Conservation (phyloP, 2,329 filamentous ascomycete species). For the Arthrobotrys entomopaga region DNA sequence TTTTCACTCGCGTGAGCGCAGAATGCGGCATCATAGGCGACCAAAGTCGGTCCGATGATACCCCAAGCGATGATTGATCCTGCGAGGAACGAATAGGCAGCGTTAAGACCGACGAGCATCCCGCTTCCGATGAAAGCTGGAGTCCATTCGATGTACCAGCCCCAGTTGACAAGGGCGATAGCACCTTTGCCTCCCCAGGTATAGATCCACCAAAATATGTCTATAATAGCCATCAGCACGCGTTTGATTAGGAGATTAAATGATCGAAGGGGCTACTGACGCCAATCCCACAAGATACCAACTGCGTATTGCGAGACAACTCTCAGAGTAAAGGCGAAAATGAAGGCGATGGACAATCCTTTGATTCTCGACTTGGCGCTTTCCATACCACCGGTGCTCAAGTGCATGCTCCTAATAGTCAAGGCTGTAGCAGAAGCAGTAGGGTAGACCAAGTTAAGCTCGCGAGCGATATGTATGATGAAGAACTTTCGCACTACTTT, state of each 20-base stretch:
- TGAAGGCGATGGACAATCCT: slow-evolving; percentile 67
- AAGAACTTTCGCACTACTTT: slow-evolving; percentile 71
- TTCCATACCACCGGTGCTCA: slow-evolving; percentile 62
- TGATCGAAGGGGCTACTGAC: slow-evolving; percentile 56
- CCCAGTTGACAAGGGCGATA: slow-evolving; percentile 70
- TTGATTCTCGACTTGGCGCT: slow-evolving; percentile 70
- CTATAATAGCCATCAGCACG: neutral
- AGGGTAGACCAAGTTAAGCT: slow-evolving; percentile 71
- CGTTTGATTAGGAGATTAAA: slow-evolving; percentile 56
- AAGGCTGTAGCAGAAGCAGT: slow-evolving; percentile 71
- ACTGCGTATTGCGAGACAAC: slow-evolving; percentile 70
- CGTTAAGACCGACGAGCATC: slow-evolving; percentile 70
- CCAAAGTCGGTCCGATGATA: slow-evolving; percentile 63
- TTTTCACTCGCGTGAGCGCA: slow-evolving; percentile 40
- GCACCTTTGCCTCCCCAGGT: slow-evolving; percentile 68
- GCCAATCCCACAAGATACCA: slow-evolving; percentile 72
- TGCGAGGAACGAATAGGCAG: slow-evolving; percentile 69
- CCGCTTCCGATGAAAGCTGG: slow-evolving; percentile 71
- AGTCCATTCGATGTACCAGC: slow-evolving; percentile 70
- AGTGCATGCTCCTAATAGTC: slow-evolving; percentile 73
- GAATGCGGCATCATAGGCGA: slow-evolving; percentile 56
- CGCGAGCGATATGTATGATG: slow-evolving; percentile 72
- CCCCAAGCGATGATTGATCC: slow-evolving; percentile 70
- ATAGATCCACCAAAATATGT: slow-evolving; percentile 66
- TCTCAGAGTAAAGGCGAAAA: slow-evolving; percentile 66